Percentiles rank a stretch among this genome's conserved stretches.
Conservation (phyloP, 2,329 filamentous ascomycete species). For the Teratosphaeria gauchensis region DNA sequence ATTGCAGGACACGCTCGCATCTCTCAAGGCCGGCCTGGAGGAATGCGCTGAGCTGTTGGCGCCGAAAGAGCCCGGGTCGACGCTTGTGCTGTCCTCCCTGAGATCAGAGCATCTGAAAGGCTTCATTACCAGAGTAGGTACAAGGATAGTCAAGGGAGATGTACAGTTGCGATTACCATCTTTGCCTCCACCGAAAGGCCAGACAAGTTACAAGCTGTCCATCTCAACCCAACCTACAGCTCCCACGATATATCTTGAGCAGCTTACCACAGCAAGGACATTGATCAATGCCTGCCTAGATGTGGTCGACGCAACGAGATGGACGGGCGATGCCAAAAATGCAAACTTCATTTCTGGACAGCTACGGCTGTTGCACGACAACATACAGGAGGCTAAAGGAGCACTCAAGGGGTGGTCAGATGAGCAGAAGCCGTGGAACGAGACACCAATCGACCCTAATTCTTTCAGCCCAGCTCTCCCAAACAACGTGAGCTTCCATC, state of each 20-base stretch:
- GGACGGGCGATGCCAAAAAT: conserved; percentile 56
- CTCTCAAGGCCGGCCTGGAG: conserved; percentile 62
- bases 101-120: conserved; percentile 88
- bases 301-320: conserved; percentile 67
- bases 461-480: conserved; percentile 55
- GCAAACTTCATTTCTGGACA: conserved; percentile 50
- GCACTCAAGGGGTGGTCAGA: conserved; percentile 46
- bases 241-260: conserved; percentile 53
- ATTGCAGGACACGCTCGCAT: conserved; percentile 51
- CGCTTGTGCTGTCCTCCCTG: conserved; percentile 77
- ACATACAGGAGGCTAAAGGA: conserved; percentile 51
- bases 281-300: conserved; percentile 76
- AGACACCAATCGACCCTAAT: conserved; percentile 44
- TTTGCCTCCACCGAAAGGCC: conserved; percentile 46
- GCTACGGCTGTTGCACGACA: conserved; percentile 49
- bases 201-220: conserved; percentile 41
- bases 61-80: conserved; percentile 75
- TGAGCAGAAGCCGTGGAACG: conserved; percentile 46
- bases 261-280: conserved; percentile 63
- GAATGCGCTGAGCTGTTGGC: conserved; percentile 83
- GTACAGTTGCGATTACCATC: conserved; percentile 69
- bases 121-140: conserved; percentile 79
- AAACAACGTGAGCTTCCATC: conserved; percentile 62
- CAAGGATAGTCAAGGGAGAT: conserved; percentile 81
- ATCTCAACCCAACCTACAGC: conserved; percentile 45